phyloP scores from a whole-genome alignment of 257 asterid species.

The Rhazya stricta region DNA sequence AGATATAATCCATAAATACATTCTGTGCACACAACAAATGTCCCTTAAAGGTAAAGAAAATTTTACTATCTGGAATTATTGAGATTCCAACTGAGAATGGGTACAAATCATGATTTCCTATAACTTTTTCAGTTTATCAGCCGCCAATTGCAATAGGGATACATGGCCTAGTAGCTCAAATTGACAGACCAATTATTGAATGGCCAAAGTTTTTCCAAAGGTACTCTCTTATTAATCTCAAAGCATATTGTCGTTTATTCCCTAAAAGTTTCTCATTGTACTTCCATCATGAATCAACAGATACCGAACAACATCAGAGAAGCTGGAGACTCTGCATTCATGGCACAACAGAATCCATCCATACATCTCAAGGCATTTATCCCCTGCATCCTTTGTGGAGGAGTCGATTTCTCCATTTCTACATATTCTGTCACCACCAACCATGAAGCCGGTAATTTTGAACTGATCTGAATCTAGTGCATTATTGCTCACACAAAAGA shows the following conservation, averaged over 20 bases:
- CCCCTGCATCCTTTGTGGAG: conserved; percentile 71
- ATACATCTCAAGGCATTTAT: conserved; percentile 80
- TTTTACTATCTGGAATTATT: conserved; percentile 20
- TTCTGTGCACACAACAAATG: conserved; percentile 82
- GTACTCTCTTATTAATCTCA: conserved; percentile 30
- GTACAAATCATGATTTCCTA: conserved; percentile 17
- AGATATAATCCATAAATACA: conserved; percentile 58
- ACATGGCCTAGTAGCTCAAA: conserved; percentile 71
- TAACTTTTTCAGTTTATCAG: conserved; percentile 68
- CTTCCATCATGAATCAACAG: conserved; percentile 37
- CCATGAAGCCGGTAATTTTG: conserved; percentile 75
- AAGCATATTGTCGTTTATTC: neutral
- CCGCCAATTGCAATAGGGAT: conserved; percentile 70
- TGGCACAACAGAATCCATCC: conserved; percentile 79
- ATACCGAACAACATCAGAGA: conserved; percentile 58
- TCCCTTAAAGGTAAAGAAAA: conserved; percentile 64
- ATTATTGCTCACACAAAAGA: neutral
- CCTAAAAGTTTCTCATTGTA: conserved; percentile 6
- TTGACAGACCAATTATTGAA: conserved; percentile 67
- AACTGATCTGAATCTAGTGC: neutral
- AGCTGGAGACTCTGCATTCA: conserved; percentile 62
- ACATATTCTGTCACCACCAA: conserved; percentile 84
- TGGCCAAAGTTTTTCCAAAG: conserved; percentile 96
- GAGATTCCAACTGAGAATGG: conserved; percentile 7
- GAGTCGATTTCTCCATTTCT: conserved; percentile 69